Base-by-base conservation (phyloP, 2,329 filamentous ascomycete genomes). In the Thermomyces lanuginosus region DNA sequence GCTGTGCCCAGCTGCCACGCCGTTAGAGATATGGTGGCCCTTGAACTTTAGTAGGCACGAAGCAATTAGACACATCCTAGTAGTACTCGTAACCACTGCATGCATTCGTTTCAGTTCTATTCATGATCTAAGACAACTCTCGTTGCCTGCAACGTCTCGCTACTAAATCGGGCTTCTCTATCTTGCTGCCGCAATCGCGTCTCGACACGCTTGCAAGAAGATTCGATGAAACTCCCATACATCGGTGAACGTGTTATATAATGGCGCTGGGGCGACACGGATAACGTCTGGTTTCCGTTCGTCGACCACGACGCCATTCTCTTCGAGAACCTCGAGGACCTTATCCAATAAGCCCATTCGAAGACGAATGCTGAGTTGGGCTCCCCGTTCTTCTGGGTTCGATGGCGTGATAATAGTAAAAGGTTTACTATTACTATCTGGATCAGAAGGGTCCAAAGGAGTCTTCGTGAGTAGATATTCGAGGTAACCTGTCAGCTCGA, bases 281-380 rank as follows among this genome's bases (percentile, higher is more conserved):
- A 92, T 74, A 9, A 92, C 83, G 45, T 84, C 74, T 1, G 84
- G 83, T 49, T 79, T 80, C 32, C 83, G 63, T 62, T 89, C 78
- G 46, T 92, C 83, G 19, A 79, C 72, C 1, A 91, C 66, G 2
- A 89, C 72, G 1, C 76, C 78, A 2, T 68, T 64, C 8, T 68
- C 63, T 39, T 79, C 69, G 15, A 92, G 49, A 15, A 62, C 63
- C 22, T 60, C 56, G 32, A 71, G 63, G 2, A 91, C 69, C 5
- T 46, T 46, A n/a, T 86, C 79, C 29, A 92, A 53, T 27, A 89
- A 44, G 0, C 76, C 80, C 1, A 69, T 62, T 10, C 64, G 55
- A 10, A 92, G 58, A 26, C 76, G 50, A 6, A 92, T 54, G 44
- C 80, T 89, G 17, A 92, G 54, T 52, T 92, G 83, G 1, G 79